Conservation (phyloP, 345 rosid species). For the Salix viminalis region DNA sequence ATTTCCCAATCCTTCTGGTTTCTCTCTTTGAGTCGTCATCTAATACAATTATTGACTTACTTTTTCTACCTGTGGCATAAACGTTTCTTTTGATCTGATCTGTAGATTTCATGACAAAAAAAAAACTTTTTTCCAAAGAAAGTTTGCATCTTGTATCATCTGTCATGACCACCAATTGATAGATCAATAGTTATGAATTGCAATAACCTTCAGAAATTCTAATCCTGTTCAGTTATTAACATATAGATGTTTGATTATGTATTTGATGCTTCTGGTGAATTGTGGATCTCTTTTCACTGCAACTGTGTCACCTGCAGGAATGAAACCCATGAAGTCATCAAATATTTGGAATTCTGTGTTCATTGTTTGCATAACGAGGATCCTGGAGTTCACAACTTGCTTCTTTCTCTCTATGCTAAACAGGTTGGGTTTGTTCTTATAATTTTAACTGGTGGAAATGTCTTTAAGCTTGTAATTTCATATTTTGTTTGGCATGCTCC, state of each 20-base stretch:
- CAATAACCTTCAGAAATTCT: not conserved
- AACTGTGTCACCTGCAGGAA: conserved; percentile 53
- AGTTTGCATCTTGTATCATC: conserved; percentile 1
- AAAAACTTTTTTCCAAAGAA: not conserved
- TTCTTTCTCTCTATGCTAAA: conserved; percentile 92
- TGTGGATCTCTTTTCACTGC: conserved; percentile 1
- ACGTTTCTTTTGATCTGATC: too few relatives aligned
- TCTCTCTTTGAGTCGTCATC: not conserved
- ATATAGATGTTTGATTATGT: not conserved
- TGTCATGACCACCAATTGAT: not conserved
- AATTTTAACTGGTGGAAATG: not conserved
- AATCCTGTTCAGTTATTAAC: not conserved
- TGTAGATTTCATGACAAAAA: too few relatives aligned
- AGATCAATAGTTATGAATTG: not conserved
- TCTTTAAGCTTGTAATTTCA: too few relatives aligned
- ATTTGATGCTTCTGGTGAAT: conserved; percentile 5
- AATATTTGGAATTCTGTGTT: conserved; percentile 88
- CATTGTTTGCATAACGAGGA: conserved; percentile 89
- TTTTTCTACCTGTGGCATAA: too few relatives aligned
- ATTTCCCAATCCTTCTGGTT: not conserved
- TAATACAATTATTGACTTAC: too few relatives aligned
- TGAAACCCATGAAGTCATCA: conserved; percentile 97
- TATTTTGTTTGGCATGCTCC: not conserved
- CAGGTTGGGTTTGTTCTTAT: conserved; percentile 53
- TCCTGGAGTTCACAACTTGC: conserved; percentile 93